Evolutionary conservation across 345 rosid genomes (phyloP).

Genomic region (Adansonia digitata): DNA sequence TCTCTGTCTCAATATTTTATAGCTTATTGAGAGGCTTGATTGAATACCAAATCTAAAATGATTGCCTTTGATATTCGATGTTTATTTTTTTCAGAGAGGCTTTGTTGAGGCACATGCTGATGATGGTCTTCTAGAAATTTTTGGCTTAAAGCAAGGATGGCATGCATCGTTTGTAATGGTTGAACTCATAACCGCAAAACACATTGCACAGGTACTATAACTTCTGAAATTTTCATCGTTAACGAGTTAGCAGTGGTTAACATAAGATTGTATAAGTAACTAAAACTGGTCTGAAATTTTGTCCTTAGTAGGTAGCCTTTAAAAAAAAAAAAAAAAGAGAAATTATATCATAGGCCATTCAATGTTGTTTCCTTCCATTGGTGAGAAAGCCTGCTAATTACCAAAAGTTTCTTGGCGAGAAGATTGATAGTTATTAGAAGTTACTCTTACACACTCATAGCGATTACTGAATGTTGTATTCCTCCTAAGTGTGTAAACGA

Average conservation of each 20-base stretch:
- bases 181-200: slow-evolving; percentile 96
- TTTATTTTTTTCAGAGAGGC: slow-evolving; percentile 51
- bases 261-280: not conserved
- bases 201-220: slow-evolving; percentile 79
- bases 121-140: slow-evolving; percentile 93
- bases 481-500: too few species aligned
- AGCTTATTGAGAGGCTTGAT: not conserved
- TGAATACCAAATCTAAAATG: not conserved
- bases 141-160: slow-evolving; percentile 97
- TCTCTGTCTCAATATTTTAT: not conserved
- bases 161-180: slow-evolving; percentile 99
- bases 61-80: not conserved
- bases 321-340: not conserved
- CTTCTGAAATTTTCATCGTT: not conserved
- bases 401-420: not conserved
- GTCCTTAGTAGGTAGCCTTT: not conserved
- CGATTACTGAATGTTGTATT: not conserved
- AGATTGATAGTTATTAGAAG: not conserved
- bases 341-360: not conserved
- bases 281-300: not conserved
- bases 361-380: not conserved
- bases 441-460: not conserved
- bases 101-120: slow-evolving; percentile 92
- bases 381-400: not conserved
- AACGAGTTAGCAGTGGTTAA: not conserved